phyloP scores from a whole-genome alignment of 2,329 filamentous ascomycete species.

The Trichoderma breve region DNA sequence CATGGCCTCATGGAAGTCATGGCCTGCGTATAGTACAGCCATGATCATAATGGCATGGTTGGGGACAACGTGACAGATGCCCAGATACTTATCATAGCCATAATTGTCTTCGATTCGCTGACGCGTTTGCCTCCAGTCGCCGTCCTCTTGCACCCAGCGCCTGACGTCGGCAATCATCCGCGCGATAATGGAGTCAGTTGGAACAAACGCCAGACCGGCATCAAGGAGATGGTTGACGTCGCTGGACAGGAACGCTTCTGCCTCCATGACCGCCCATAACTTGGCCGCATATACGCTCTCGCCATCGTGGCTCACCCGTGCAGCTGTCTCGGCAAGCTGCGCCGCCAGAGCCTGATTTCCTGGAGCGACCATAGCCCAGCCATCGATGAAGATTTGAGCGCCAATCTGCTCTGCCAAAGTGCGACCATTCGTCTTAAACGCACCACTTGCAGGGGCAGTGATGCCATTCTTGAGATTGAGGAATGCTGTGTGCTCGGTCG shows the following conservation, averaged over 20 bases:
- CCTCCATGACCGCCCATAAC: conserved; percentile 37
- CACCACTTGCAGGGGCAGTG: conserved; percentile 26
- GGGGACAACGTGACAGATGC: conserved; percentile 30
- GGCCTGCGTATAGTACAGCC: neutral
- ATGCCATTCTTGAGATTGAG: conserved; percentile 35
- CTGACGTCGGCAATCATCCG: conserved; percentile 32
- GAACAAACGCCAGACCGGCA: conserved; percentile 30
- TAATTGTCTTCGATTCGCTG: conserved; percentile 34
- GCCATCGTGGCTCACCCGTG: conserved; percentile 34
- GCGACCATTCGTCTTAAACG: conserved; percentile 22
- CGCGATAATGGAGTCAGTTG: conserved; percentile 30
- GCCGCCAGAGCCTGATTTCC: conserved; percentile 34
- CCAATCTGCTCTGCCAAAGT: conserved; percentile 36
- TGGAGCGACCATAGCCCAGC: conserved; percentile 35
- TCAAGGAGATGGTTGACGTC: conserved; percentile 36
- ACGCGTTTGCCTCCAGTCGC: conserved; percentile 34
- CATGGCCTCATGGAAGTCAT: conserved; percentile 34
- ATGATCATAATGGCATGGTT: neutral
- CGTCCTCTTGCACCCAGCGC: conserved; percentile 24
- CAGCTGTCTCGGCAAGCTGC: conserved; percentile 33
- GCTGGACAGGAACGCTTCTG: conserved; percentile 35
- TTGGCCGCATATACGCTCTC: neutral
- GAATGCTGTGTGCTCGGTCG: conserved; percentile 40
- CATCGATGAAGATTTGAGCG: conserved; percentile 42
- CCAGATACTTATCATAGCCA: conserved; percentile 32